Evolutionary conservation across 371 early-diverging fungal species (phyloP).

Genomic region (Rhizomucor pusillus): DNA sequence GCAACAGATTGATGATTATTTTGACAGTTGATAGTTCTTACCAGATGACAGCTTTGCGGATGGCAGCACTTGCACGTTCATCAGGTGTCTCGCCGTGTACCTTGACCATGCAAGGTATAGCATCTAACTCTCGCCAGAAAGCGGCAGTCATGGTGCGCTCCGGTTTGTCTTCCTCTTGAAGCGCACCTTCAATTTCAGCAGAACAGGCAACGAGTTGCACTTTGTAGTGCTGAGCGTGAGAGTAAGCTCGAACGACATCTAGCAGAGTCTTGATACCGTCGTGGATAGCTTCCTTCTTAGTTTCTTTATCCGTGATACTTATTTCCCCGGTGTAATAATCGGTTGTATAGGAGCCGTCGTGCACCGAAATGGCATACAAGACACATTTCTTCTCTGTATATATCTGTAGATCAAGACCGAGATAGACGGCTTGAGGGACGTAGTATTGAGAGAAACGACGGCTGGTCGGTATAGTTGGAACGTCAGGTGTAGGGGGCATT

Average conservation of each 20-base stretch:
- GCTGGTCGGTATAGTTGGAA: conserved; percentile 25
- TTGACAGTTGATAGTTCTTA: conserved; percentile 9
- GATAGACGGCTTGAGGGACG: conserved; percentile 52
- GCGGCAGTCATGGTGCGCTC: conserved; percentile 44
- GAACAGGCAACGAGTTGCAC: conserved; percentile 53
- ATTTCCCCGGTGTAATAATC: conserved; percentile 47
- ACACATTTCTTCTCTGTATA: conserved; percentile 21
- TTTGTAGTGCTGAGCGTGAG: conserved; percentile 50
- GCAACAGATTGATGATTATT: neutral
- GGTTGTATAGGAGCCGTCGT: conserved; percentile 60
- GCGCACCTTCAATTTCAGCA: conserved; percentile 18
- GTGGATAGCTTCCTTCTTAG: conserved; percentile 17
- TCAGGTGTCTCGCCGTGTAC: conserved; percentile 60
- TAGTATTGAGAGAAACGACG: conserved; percentile 35
- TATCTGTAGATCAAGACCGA: conserved; percentile 59
- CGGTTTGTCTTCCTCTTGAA: conserved; percentile 19
- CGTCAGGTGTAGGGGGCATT: conserved; percentile 37
- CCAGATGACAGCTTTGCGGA: conserved; percentile 69
- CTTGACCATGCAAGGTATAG: conserved; percentile 63
- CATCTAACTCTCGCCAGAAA: conserved; percentile 78
- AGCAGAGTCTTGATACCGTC: conserved; percentile 37
- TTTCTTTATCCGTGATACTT: conserved; percentile 9
- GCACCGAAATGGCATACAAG: conserved; percentile 48
- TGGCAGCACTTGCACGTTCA: conserved; percentile 74
- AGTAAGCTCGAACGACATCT: conserved; percentile 38